Evolutionary conservation across 1,284 basidiomycete species (phyloP), one percentile per base, ranked within the genome.

Genomic region (Papiliotrema laurentii): DNA sequence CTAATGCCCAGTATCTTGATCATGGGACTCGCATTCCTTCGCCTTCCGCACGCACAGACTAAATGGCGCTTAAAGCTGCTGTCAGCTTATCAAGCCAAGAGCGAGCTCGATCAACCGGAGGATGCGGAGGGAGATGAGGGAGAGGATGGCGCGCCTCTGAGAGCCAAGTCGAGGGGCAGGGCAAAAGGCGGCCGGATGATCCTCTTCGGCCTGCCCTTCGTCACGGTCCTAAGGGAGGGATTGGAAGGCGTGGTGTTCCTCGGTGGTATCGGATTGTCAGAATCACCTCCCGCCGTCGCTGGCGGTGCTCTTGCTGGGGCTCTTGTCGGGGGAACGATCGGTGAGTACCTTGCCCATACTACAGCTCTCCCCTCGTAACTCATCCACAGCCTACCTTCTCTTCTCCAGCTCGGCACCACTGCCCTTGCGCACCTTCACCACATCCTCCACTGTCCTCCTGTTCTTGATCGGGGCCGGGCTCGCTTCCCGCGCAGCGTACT

Each of bases 211-310:
- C 78, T 94, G 3, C 90, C 90, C 0, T 74, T 91, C 54, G 80
- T 93, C 63, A 92, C 90, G 2, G 87, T 94, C 31, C 77, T 93
- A 34, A 84, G 91, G 47, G 91, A 94, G 77, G 90, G 89, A 50
- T 77, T 94, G 55, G 91, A 94, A 72, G 89, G 87, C 0, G 85
- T 93, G 46, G 78, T 94, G 49, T 93, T 93, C 69, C 86, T 93
- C 36, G 87, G 89, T 10, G 89, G 90, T 38, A 89, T 76, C 25
- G 63, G 64, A 7, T 46, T 68, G 36, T 61, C 26, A 56, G 61
- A 47, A 60, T 43, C 21, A 39, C 52, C 35, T 41, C 44, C 22
- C 22, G 49, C 55, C 2, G 50, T 61, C 11, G 51, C 51, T 19
- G 55, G 55, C 9, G 60, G 60, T 18, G 80, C 87, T 30, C 83